Evolutionary conservation across 2,329 filamentous ascomycete species (phyloP), one percentile per base, ranked within the genome.

Genomic region (Colletotrichum shisoi): DNA sequence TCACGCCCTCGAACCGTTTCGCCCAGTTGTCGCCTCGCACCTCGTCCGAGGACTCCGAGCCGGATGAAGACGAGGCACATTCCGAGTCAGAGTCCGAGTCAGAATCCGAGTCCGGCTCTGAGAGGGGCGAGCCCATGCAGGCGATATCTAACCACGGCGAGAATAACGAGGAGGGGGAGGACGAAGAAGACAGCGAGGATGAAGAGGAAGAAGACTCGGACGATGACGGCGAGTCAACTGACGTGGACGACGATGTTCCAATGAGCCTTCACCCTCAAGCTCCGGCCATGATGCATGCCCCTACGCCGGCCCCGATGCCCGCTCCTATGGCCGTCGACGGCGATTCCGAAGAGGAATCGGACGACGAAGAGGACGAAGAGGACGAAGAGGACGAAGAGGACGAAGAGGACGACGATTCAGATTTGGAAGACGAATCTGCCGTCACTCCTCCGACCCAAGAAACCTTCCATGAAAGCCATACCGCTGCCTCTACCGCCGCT

Each of bases 1-100:
- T 80, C 62, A 67, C 63, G 3, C 70, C 66, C 7, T 65, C 65
- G 15, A 69, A 69, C 46, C 70, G 68, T 12, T 65, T 63, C 75
- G 74, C 67, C 75, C 79, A 53, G 71, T 71, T 48, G 39, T 77
- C 57, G 71, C 74, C 34, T 71, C 76, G 69, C 76, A 78, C 70
- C 61, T 80, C 63, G 12, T 71, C 73, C 7, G 75, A 74, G 15
- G 70, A 70, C 40, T 64, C 64, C 17, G 73, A 63, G 8, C 54
- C 63, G 7, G 57, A 62, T 13, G 68, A 69, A 3, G 64, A 62
- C 5, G 57, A 57, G 9, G 62, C 57, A 34, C 48, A 61, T 8
- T 56, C 51, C 34, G 59, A 64, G n/a, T 63, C 68, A 27, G 60
- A 62, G 15, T 40, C 53, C 4, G 42, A 57, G 21, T 64, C 27